A percentile compares a stretch with the other conserved stretches of the same genome.
phyloP scores from a whole-genome alignment of 257 asterid genomes.

The Mitragyna speciosa region DNA sequence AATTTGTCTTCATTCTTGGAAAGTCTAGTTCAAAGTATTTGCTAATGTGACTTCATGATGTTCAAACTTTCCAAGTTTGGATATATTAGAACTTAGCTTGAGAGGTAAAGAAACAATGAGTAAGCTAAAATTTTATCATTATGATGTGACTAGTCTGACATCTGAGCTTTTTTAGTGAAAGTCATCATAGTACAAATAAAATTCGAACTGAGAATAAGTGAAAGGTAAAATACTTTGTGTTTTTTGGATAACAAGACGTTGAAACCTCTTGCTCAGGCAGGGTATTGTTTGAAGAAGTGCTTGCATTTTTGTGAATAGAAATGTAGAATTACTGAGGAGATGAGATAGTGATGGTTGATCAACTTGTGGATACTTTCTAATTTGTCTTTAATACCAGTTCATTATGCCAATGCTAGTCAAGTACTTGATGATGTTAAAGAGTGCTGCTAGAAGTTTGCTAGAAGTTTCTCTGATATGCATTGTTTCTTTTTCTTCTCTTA shows the following conservation, averaged over 20 bases:
- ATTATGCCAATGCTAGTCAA: neutral
- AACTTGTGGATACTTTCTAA: neutral
- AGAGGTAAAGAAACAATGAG: neutral
- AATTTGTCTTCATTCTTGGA: neutral
- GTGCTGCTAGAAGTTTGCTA: slow-evolving; percentile 5
- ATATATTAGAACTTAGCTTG: neutral
- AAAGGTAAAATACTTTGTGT: neutral
- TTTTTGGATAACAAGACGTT: neutral
- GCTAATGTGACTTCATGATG: too few relatives aligned
- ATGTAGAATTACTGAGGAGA: neutral
- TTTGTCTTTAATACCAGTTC: neutral
- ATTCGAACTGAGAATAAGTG: neutral
- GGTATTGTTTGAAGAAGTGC: neutral
- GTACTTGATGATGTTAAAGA: neutral
- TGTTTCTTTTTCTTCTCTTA: neutral
- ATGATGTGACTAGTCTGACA: neutral
- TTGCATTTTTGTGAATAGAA: neutral
- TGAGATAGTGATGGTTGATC: neutral
- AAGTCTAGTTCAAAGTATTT: neutral
- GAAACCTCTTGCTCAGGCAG: neutral
- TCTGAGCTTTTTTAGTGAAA: neutral
- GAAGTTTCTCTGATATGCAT: neutral
- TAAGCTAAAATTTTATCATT: neutral
- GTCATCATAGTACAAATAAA: neutral
- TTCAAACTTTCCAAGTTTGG: too few relatives aligned